phyloP scores from a whole-genome alignment of 2,329 filamentous ascomycete species.

The Xylaria sp. region DNA sequence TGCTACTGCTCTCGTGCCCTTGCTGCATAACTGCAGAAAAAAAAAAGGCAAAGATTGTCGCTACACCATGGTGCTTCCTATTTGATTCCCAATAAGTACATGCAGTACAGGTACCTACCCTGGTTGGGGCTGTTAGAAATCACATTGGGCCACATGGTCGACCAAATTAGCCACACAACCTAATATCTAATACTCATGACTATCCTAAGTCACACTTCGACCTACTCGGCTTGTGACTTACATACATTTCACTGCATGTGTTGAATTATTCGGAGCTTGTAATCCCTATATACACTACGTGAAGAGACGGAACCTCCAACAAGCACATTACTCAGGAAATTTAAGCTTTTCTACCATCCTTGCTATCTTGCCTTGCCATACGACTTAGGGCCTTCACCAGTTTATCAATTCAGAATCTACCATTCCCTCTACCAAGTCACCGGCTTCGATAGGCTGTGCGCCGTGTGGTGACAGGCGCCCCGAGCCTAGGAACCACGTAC shows the following conservation, averaged over 20 bases:
- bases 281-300: constrained; percentile 26
- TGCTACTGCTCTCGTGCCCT: constrained; percentile 48
- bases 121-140: constrained; percentile 48
- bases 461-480: constrained; percentile 37
- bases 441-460: constrained; percentile 18
- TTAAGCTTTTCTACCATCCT: constrained; percentile 28
- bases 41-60: constrained; percentile 51
- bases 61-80: constrained; percentile 46
- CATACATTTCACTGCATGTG: constrained; percentile 25
- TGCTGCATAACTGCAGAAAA: constrained; percentile 46
- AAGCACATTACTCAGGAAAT: constrained; percentile 17
- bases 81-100: constrained; percentile 41
- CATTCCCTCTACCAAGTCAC: constrained; percentile 3
- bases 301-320: constrained; percentile 28
- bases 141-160: constrained; percentile 49
- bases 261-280: constrained; percentile 27
- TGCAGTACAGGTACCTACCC: constrained; percentile 42
- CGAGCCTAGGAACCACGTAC: constrained; percentile 18
- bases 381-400: constrained; percentile 19
- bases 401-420: constrained; percentile 38
- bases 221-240: constrained; percentile 31
- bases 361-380: constrained; percentile 18
- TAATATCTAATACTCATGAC: constrained; percentile 47
- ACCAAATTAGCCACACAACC: constrained; percentile 51
- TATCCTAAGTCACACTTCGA: constrained; percentile 44